Evolutionary conservation across 1,284 basidiomycete genomes (phyloP).

Genomic region (Ceratobasidium sp.): DNA sequence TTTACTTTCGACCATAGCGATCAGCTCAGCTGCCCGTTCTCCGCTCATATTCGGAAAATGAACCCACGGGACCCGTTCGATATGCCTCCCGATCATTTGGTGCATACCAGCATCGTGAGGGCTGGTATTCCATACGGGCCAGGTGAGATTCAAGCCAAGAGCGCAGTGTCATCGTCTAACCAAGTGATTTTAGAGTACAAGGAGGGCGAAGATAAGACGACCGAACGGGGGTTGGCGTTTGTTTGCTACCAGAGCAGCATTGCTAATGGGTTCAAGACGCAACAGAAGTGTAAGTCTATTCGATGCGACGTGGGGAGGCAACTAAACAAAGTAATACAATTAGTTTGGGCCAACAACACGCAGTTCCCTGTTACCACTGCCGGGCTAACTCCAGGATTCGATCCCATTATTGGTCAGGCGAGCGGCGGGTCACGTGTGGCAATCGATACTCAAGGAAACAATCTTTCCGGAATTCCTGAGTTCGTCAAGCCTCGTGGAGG

Average conservation of each 20-base stretch:
- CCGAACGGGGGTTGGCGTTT: no score
- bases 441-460: conserved; percentile 55
- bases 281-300: no score
- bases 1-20: not conserved
- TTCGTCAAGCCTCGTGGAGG: conserved; percentile 60
- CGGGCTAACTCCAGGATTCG: no score
- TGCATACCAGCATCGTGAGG: not conserved
- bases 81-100: not conserved
- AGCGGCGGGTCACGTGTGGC: conserved; percentile 58
- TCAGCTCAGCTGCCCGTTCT: conserved; percentile 9
- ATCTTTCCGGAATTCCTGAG: conserved; percentile 49
- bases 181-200: no score
- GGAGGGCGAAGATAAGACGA: no score
- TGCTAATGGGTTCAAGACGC: no score
- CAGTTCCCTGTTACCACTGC: no score
- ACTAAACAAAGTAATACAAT: no score
- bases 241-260: no score
- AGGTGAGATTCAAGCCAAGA: conserved; percentile 1
- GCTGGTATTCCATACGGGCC: conserved; percentile 26
- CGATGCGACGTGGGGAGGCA: no score
- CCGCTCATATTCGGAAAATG: conserved; percentile 32
- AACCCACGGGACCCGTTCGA: conserved; percentile 14
- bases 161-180: no score
- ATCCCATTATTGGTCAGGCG: conserved; percentile 61
- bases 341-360: no score